phyloP scores from a whole-genome alignment of 108 stramenopile genomes.

The Nitzschia inconspicua region DNA sequence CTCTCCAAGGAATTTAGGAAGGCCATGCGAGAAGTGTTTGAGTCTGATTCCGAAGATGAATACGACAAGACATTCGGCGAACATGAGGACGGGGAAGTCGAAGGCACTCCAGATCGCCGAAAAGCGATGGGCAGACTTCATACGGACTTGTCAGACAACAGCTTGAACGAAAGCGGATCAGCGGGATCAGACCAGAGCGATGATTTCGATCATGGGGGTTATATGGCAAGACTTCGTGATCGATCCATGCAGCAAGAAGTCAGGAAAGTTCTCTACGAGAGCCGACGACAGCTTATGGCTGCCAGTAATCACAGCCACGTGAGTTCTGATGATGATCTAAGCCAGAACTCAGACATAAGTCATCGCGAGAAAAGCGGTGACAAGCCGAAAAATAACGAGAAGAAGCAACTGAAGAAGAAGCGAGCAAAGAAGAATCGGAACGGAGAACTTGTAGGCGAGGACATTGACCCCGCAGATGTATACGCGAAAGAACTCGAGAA shows the following conservation, averaged over 20 bases:
- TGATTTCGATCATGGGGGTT: constrained; percentile 18
- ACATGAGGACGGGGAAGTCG: background rate
- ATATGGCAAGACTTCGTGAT: constrained; percentile 16
- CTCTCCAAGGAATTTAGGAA: constrained; percentile 29
- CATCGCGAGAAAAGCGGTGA: no score
- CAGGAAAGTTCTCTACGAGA: constrained; percentile 16
- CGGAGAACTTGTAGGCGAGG: constrained; percentile 10
- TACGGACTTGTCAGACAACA: background rate
- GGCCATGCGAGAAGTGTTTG: constrained; percentile 30
- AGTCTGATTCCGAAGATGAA: constrained; percentile 27
- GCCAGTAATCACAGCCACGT: no score
- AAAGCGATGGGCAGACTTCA: background rate
- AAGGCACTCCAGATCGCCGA: background rate
- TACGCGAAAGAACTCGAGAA: constrained; percentile 29
- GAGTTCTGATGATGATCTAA: no score
- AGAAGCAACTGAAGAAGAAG: no score
- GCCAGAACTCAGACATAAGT: no score
- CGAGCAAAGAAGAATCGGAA: constrained; percentile 13
- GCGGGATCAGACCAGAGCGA: constrained; percentile 11
- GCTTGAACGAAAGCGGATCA: background rate
- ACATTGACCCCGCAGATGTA: constrained; percentile 29
- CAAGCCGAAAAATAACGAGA: no score
- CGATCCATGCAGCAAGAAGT: constrained; percentile 28
- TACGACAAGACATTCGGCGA: constrained; percentile 15
- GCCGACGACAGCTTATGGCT: background rate